Conservation (phyloP, 768 basidiomycete genomes). For the Ramaria rubella region DNA sequence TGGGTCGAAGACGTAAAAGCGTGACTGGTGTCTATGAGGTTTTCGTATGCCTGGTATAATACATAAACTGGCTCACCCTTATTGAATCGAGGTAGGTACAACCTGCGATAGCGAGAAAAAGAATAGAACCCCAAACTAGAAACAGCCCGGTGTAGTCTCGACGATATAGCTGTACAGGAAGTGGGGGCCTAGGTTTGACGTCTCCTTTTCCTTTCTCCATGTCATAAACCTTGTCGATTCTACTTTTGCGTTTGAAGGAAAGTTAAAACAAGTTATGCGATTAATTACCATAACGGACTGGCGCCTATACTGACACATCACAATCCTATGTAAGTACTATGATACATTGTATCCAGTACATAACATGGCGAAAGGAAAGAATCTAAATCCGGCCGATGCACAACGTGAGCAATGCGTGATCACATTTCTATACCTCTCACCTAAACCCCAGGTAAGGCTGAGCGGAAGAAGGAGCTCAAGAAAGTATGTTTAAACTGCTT, state of each 20-base stretch:
- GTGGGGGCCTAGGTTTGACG: not conserved
- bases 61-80: not conserved
- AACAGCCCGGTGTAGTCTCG: slow-evolving; percentile 1
- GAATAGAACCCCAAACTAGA: slow-evolving; percentile 5
- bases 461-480: slow-evolving; percentile 91
- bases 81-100: slow-evolving; percentile 12
- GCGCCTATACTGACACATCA: too few relatives aligned
- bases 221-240: not conserved
- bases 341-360: too few relatives aligned
- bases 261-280: too few relatives aligned
- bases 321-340: too few relatives aligned
- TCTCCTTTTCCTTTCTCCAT: slow-evolving; percentile 6
- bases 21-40: slow-evolving; percentile 42
- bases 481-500: slow-evolving; percentile 49
- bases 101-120: slow-evolving; percentile 7
- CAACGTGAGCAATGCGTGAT: slow-evolving; percentile 54
- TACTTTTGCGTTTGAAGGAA: too few relatives aligned
- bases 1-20: slow-evolving; percentile 85
- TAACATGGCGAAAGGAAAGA: slow-evolving; percentile 79
- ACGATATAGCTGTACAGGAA: too few relatives aligned
- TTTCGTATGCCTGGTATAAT: not conserved
- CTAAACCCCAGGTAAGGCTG: slow-evolving; percentile 66
- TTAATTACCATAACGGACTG: too few relatives aligned
- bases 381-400: slow-evolving; percentile 90
- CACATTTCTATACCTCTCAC: slow-evolving; percentile 1